Percentiles rank a stretch among this genome's conserved stretches.
Conservation (phyloP, 2,329 filamentous ascomycete genomes). For the Dendrostoma leiphaemia region DNA sequence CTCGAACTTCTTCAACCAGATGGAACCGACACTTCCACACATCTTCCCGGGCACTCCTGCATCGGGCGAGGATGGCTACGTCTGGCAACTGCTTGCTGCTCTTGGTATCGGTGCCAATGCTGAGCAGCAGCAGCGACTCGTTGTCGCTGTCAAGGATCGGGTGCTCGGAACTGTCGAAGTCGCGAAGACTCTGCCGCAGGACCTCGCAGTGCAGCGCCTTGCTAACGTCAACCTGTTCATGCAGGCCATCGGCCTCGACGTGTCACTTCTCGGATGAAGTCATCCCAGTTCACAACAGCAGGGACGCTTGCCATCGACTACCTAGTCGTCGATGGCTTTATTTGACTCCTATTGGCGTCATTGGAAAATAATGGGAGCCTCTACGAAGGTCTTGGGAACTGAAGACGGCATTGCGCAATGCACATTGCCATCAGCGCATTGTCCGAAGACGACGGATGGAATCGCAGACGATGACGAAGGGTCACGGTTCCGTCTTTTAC, state of each 20-base stretch:
- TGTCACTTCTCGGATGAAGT: conserved; percentile 62
- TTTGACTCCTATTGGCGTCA: not conserved
- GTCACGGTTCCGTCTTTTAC: not conserved
- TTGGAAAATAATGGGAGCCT: not conserved
- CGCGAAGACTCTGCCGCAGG: conserved; percentile 82
- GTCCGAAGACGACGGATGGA: too few relatives aligned
- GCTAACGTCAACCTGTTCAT: conserved; percentile 97
- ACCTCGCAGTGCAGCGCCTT: conserved; percentile 79
- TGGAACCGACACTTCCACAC: conserved; percentile 79
- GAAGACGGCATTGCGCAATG: not conserved
- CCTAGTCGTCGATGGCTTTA: not conserved
- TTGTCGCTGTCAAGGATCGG: conserved; percentile 94
- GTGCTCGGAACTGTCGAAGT: conserved; percentile 93
- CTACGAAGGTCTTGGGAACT: not conserved
- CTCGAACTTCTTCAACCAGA: conserved; percentile 79
- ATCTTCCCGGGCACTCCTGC: conserved; percentile 93
- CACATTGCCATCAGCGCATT: too few relatives aligned
- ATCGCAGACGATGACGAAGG: not conserved
- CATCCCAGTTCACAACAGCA: not conserved
- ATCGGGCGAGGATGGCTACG: conserved; percentile 88
- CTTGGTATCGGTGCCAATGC: conserved; percentile 91
- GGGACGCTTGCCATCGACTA: not conserved
- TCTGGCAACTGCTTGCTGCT: conserved; percentile 96
- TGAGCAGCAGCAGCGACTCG: conserved; percentile 91
- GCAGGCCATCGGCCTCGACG: conserved; percentile 97